phyloP scores from a whole-genome alignment of 2,329 filamentous ascomycete species.

The Lachnellula occidentalis region DNA sequence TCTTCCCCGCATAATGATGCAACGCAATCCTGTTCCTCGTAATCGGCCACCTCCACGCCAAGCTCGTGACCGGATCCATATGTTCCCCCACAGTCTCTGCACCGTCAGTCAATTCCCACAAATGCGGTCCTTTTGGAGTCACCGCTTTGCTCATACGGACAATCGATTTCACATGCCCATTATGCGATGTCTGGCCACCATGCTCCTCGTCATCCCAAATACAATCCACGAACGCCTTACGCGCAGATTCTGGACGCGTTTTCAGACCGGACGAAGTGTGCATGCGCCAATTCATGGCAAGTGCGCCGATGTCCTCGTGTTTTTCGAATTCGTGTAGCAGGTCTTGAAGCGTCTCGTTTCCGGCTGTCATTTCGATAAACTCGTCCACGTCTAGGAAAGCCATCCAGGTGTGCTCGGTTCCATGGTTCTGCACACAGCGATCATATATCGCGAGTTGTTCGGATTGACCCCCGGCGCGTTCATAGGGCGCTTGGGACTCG shows the following conservation, averaged over 20 bases:
- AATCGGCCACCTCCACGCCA: slow-evolving; percentile 23
- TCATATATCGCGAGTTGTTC: slow-evolving; percentile 19
- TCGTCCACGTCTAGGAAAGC: slow-evolving; percentile 30
- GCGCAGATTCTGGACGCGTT: slow-evolving; percentile 22
- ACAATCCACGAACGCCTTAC: slow-evolving; percentile 29
- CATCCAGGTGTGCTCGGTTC: slow-evolving; percentile 31
- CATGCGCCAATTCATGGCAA: slow-evolving; percentile 32
- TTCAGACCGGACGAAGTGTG: slow-evolving; percentile 30
- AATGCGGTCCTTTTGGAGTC: slow-evolving; percentile 18
- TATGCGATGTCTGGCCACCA: slow-evolving; percentile 18
- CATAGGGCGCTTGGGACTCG: slow-evolving; percentile 13
- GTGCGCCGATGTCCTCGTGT: slow-evolving; percentile 23
- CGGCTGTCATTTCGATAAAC: slow-evolving; percentile 27
- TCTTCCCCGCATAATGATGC: slow-evolving; percentile 33
- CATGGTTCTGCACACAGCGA: slow-evolving; percentile 20
- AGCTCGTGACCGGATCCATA: slow-evolving; percentile 16
- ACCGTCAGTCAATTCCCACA: slow-evolving; percentile 18
- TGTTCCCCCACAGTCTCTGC: slow-evolving; percentile 25
- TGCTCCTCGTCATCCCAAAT: slow-evolving; percentile 21
- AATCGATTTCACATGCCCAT: slow-evolving; percentile 30
- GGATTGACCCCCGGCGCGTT: background rate
- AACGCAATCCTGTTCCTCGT: slow-evolving; percentile 28
- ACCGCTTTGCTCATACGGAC: slow-evolving; percentile 24
- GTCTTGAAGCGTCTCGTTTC: slow-evolving; percentile 23
- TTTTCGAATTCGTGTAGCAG: slow-evolving; percentile 26